A percentile compares a stretch with the other conserved stretches of the same genome.
Evolutionary conservation across 2,329 filamentous ascomycete genomes (phyloP).

Genomic region (Aotearoamyces nothofagi): DNA sequence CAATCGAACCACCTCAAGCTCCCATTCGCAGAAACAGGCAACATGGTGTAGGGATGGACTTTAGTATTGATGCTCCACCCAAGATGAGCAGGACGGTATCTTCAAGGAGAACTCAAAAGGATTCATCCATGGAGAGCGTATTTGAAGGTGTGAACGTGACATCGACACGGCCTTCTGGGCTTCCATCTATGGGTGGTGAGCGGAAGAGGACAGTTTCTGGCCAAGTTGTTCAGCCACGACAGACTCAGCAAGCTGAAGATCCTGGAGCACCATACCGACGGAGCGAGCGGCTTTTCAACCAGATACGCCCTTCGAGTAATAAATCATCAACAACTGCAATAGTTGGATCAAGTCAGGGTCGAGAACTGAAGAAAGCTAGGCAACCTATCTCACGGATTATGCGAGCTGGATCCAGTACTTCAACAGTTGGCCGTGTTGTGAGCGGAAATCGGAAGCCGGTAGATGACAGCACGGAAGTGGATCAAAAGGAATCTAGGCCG

Average conservation of each 20-base stretch:
- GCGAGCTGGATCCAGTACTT: conserved; percentile 48
- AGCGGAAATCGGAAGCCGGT: conserved; percentile 79
- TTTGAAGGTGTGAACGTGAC: background rate
- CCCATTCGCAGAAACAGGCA: conserved; percentile 23
- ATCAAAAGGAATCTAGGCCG: conserved; percentile 41
- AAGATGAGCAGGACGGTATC: conserved; percentile 20
- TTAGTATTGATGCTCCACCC: conserved; percentile 17
- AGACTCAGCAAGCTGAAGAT: conserved; percentile 37
- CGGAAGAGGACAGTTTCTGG: conserved; percentile 90
- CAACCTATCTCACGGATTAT: conserved; percentile 53
- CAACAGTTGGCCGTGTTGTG: conserved; percentile 71
- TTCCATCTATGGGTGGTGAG: conserved; percentile 30
- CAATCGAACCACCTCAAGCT: conserved; percentile 30
- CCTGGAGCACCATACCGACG: conserved; percentile 48
- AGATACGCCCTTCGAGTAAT: conserved; percentile 43
- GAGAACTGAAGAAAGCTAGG: conserved; percentile 75
- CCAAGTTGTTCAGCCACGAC: conserved; percentile 43
- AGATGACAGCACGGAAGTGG: conserved; percentile 52
- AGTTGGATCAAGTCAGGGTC: conserved; percentile 42
- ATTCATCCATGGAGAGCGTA: conserved; percentile 8
- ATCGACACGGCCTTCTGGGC: conserved; percentile 5
- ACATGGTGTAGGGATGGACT: conserved; percentile 19
- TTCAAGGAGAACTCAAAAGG: conserved; percentile 18
- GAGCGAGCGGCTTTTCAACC: conserved; percentile 58
- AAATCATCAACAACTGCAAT: conserved; percentile 26